Evolutionary conservation across 768 basidiomycete genomes (phyloP).

Genomic region (Guyanaporus albipodus): DNA sequence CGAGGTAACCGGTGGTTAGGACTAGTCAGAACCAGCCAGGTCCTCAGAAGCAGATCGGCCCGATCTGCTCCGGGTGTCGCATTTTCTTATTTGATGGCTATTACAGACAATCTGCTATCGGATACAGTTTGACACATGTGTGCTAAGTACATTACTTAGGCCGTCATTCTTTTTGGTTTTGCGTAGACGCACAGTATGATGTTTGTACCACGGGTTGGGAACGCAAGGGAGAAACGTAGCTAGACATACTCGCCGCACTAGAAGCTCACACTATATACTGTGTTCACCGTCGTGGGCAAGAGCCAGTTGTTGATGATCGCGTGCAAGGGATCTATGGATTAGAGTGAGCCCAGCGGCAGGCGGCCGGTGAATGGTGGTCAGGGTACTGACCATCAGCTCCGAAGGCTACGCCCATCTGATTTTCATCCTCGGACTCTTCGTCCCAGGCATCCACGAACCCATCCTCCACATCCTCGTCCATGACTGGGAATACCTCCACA

Average conservation of each 20-base stretch:
- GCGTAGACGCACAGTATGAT: too few relatives aligned
- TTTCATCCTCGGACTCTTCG: slow-evolving; percentile 15
- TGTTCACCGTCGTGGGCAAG: slow-evolving; percentile 14
- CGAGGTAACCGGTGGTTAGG: too few relatives aligned
- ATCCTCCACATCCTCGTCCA: slow-evolving; percentile 11
- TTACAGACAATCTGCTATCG: neutral
- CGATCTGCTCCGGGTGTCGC: too few relatives aligned
- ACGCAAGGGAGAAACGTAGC: neutral
- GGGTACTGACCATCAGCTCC: slow-evolving; percentile 12
- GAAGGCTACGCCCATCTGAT: neutral
- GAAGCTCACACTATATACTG: slow-evolving; percentile 25
- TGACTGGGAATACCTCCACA: slow-evolving; percentile 1
- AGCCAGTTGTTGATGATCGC: slow-evolving; percentile 1
- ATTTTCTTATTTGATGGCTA: too few relatives aligned
- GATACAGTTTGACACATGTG: neutral
- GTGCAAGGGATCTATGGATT: neutral
- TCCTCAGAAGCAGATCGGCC: too few relatives aligned
- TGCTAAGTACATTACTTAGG: neutral
- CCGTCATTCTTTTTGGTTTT: too few relatives aligned
- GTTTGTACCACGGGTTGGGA: neutral
- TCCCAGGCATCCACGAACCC: slow-evolving; percentile 11
- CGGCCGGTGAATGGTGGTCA: neutral
- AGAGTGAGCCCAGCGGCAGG: slow-evolving; percentile 1
- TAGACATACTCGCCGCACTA: slow-evolving; percentile 9
- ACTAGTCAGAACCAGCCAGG: too few relatives aligned